A percentile compares a stretch with the other conserved stretches of the same genome.
Evolutionary conservation across 768 basidiomycete genomes (phyloP).

Genomic region (Chalciporus piperatus): DNA sequence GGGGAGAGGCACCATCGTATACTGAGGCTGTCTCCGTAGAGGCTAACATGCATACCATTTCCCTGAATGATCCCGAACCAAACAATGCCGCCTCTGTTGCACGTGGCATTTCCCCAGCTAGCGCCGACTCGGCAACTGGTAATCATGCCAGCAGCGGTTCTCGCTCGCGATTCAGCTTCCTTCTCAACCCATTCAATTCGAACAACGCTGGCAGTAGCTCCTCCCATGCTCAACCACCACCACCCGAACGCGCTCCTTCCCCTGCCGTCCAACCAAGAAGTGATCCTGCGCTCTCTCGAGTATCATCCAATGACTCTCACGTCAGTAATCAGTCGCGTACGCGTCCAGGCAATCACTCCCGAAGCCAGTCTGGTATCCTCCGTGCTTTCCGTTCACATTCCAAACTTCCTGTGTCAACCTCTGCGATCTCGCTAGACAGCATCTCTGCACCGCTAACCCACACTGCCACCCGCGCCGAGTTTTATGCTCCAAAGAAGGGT

Average conservation of each 20-base stretch:
- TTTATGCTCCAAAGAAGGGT: slow-evolving; percentile 50
- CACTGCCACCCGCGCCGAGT: slow-evolving; percentile 67
- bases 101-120: background rate
- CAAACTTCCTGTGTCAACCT: slow-evolving; percentile 50
- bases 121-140: background rate
- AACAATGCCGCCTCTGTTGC: background rate
- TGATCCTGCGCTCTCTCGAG: slow-evolving; percentile 21
- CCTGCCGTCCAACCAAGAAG: slow-evolving; percentile 11
- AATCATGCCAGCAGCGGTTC: slow-evolving; percentile 9
- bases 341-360: slow-evolving; percentile 31
- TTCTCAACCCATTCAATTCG: slow-evolving; percentile 40
- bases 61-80: slow-evolving; percentile 22
- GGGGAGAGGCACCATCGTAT: slow-evolving; percentile 70
- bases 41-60: slow-evolving; percentile 7
- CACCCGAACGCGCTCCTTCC: slow-evolving; percentile 20
- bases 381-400: slow-evolving; percentile 44
- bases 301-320: slow-evolving; percentile 23
- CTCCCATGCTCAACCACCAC: slow-evolving; percentile 10
- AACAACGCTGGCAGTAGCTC: slow-evolving; percentile 15
- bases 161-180: slow-evolving; percentile 49
- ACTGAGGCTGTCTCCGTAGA: slow-evolving; percentile 40
- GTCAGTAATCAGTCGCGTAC: slow-evolving; percentile 21
- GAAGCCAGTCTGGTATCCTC: slow-evolving; percentile 32
- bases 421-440: slow-evolving; percentile 65
- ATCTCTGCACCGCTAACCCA: slow-evolving; percentile 78